These are phyloP conservation scores for Hygrophoropsis aurantiaca DNA, from an alignment of 768 basidiomycete genomes.

Conservation along the genomic window DNA sequence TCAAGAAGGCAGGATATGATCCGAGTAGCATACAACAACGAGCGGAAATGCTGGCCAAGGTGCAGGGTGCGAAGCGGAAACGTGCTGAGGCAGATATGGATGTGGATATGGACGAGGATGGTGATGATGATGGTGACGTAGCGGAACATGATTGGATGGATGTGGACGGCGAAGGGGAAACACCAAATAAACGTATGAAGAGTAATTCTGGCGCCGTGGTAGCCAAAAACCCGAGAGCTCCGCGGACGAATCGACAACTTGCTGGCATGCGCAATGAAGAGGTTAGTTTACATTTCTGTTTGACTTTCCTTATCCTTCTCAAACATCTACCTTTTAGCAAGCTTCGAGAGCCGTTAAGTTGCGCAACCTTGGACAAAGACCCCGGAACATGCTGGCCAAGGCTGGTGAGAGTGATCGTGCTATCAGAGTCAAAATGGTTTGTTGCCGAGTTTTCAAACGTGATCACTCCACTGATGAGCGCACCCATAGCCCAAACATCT, in stretches of 20 bases:
- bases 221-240: constrained; percentile 50
- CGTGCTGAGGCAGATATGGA: constrained; percentile 51
- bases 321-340: constrained; percentile 52
- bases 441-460: constrained; percentile 19
- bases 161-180: constrained; percentile 48
- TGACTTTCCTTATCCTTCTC: constrained; percentile 8
- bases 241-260: constrained; percentile 70
- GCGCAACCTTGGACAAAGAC: constrained; percentile 83
- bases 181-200: constrained; percentile 62
- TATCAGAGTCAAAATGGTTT: constrained; percentile 81
- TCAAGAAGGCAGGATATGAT: constrained; percentile 89
- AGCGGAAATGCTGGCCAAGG: constrained; percentile 80
- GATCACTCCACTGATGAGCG: constrained; percentile 2
- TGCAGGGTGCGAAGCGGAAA: constrained; percentile 64
- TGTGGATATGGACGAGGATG: constrained; percentile 57
- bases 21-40: constrained; percentile 86
- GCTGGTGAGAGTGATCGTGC: constrained; percentile 88
- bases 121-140: constrained; percentile 31
- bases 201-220: constrained; percentile 57
- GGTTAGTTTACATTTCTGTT: constrained; percentile 41
- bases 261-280: constrained; percentile 77
- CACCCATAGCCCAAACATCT: constrained; percentile 76
- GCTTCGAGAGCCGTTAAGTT: constrained; percentile 75
- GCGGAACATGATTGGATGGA: constrained; percentile 55
- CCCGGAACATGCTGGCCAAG: constrained; percentile 84